Evolutionary conservation across 139 green algal species (phyloP).

Genomic region (Ostreobium quekettii): DNA sequence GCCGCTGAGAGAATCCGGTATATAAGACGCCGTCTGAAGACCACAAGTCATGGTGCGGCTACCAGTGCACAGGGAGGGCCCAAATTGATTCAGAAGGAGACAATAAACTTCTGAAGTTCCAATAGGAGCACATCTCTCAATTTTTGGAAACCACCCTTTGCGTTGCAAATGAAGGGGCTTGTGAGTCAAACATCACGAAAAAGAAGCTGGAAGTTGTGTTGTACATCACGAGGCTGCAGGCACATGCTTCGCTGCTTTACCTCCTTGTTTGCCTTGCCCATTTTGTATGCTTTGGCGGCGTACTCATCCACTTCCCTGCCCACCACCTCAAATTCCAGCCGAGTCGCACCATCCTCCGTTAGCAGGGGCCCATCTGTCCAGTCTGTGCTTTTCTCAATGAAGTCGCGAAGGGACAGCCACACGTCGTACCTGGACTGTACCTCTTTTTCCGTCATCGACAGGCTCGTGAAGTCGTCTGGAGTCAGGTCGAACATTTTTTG

Average conservation of each 20-base stretch:
- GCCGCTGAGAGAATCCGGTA: too few species aligned
- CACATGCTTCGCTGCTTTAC: constrained; percentile 9
- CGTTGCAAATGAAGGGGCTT: not conserved
- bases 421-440: constrained; percentile 40
- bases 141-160: too few species aligned
- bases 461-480: constrained; percentile 38
- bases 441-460: constrained; percentile 48
- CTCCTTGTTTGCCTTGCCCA: constrained; percentile 59
- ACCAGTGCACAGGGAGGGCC: too few species aligned
- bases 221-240: not conserved
- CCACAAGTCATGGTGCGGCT: too few species aligned
- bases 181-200: not conserved
- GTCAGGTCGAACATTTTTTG: constrained; percentile 45
- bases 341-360: constrained; percentile 33
- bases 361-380: constrained; percentile 61
- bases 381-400: constrained; percentile 46
- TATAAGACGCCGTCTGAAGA: too few species aligned
- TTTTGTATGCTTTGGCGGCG: constrained; percentile 50
- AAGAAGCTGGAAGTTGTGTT: not conserved
- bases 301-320: constrained; percentile 52
- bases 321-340: constrained; percentile 51
- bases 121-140: not conserved
- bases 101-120: not conserved
- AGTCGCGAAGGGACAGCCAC: constrained; percentile 54
- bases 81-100: not conserved